A percentile compares a stretch with the other conserved stretches of the same genome.
Evolutionary conservation across 805 yeast genomes (phyloP).

Genomic region (Yarrowia hollandica): DNA sequence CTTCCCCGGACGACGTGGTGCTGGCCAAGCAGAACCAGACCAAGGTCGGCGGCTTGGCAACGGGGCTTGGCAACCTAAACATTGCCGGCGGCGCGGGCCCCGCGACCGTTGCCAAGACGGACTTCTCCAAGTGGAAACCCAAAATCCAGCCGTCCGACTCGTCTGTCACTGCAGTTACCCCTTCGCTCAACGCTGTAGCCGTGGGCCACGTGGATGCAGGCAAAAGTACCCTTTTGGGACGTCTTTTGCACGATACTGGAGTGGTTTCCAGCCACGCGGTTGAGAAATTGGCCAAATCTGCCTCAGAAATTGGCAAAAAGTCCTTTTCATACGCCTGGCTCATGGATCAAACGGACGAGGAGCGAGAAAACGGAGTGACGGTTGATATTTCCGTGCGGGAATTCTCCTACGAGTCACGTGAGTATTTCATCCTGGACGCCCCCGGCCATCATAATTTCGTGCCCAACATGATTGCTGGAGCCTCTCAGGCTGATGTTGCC

Average conservation of each 20-base stretch:
- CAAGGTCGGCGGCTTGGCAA: constrained; percentile 11
- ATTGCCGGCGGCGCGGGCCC: neutral
- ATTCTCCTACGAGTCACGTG: constrained; percentile 56
- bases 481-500: constrained; percentile 75
- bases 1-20: constrained; percentile 82
- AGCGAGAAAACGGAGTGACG: constrained; percentile 73
- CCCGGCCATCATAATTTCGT: constrained; percentile 84
- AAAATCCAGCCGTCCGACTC: constrained; percentile 16
- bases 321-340: constrained; percentile 86
- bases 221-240: constrained; percentile 76
- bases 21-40: constrained; percentile 53
- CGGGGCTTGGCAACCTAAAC: constrained; percentile 1
- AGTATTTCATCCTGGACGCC: constrained; percentile 75
- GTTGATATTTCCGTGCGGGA: constrained; percentile 71
- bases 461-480: constrained; percentile 84
- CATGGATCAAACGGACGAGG: constrained; percentile 77
- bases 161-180: constrained; percentile 43
- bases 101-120: constrained; percentile 4
- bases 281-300: constrained; percentile 62
- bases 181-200: constrained; percentile 69
- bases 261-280: constrained; percentile 65
- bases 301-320: constrained; percentile 67
- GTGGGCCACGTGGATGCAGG: constrained; percentile 89
- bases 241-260: constrained; percentile 65
- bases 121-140: constrained; percentile 27